phyloP scores from a whole-genome alignment of 768 basidiomycete genomes.

The Boletus reticuloceps region DNA sequence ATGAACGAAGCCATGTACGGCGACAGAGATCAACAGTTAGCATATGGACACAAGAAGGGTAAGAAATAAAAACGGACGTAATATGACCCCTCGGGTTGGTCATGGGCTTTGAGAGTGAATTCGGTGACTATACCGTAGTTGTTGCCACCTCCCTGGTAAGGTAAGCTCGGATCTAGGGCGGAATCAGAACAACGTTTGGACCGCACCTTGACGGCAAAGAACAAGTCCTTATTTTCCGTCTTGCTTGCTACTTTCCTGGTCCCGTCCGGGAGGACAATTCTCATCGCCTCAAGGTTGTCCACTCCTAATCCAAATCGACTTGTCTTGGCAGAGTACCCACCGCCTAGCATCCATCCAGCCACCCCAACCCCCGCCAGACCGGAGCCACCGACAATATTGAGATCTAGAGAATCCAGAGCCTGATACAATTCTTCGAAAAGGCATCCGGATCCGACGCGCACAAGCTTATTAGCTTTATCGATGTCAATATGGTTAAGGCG shows the following conservation, averaged over 20 bases:
- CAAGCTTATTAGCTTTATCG: background rate
- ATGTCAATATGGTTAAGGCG: conserved; percentile 19
- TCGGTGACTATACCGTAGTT: conserved; percentile 28
- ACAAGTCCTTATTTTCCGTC: background rate
- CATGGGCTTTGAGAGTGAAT: conserved; percentile 21
- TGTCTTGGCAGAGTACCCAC: conserved; percentile 35
- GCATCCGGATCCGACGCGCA: conserved; percentile 27
- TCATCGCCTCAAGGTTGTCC: conserved; percentile 30
- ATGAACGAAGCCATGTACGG: background rate
- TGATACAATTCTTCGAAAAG: conserved; percentile 31
- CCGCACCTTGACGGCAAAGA: conserved; percentile 6
- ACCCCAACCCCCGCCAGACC: conserved; percentile 28
- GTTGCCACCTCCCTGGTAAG: conserved; percentile 23
- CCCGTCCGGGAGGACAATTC: conserved; percentile 33
- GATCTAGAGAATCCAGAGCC: conserved; percentile 1
- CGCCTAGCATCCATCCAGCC: conserved; percentile 33
- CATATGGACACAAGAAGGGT: no score
- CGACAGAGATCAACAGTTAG: background rate
- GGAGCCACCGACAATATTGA: conserved; percentile 26
- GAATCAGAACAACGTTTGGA: background rate
- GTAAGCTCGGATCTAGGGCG: background rate
- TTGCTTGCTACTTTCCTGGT: background rate
- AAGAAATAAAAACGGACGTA: background rate
- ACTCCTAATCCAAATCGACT: conserved; percentile 34
- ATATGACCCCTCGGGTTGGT: background rate